Conservation (phyloP, 139 green algal genomes). For the Micractinium sp. region DNA sequence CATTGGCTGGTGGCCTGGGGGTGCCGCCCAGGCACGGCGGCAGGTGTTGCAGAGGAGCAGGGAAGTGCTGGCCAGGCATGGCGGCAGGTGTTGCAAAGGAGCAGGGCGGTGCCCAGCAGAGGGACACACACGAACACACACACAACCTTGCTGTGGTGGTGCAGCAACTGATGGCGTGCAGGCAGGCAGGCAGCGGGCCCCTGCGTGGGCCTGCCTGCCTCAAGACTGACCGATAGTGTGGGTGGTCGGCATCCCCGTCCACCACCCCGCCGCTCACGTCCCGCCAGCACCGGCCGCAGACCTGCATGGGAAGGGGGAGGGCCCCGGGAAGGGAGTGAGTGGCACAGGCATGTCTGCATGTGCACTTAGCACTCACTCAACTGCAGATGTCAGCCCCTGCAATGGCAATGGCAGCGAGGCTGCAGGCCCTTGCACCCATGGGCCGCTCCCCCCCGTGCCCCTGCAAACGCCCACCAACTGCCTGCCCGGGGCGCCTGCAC, state of each 20-base stretch:
- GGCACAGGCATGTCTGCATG: conserved; percentile 8
- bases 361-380: neutral
- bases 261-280: conserved; percentile 44
- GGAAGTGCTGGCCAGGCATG: no score
- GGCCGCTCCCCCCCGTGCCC: neutral
- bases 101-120: no score
- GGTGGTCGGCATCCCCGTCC: conserved; percentile 54
- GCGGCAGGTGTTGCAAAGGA: no score
- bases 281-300: conserved; percentile 61
- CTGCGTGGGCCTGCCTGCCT: neutral
- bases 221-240: conserved; percentile 46
- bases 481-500: no score
- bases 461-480: neutral
- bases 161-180: neutral
- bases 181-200: neutral
- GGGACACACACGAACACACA: no score
- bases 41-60: no score
- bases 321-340: neutral
- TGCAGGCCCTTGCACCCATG: neutral
- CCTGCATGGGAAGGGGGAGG: conserved; percentile 28
- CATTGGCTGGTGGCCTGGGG: neutral
- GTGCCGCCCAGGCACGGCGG: no score
- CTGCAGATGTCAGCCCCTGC: no score
- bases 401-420: neutral
- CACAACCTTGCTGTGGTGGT: no score